These are phyloP conservation scores for Pseudofabraea citricarpa DNA, from an alignment of 2,329 filamentous ascomycete genomes.

Conservation along the genomic window DNA sequence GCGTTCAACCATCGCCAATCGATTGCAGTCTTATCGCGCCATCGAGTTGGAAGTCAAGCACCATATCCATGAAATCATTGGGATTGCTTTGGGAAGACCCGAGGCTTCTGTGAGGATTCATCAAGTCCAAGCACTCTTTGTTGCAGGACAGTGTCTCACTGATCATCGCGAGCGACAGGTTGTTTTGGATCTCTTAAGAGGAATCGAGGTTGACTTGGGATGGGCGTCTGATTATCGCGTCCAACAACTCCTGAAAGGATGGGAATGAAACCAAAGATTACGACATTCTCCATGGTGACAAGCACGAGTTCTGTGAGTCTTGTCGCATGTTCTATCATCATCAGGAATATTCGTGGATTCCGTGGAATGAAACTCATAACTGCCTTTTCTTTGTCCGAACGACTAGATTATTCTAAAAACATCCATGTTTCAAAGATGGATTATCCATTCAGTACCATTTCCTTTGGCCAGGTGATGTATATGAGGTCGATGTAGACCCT, in stretches of 20 bases:
- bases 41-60: conserved; percentile 48
- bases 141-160: conserved; percentile 56
- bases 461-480: not conserved
- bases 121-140: conserved; percentile 54
- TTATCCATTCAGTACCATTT: not conserved
- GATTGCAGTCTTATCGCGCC: conserved; percentile 51
- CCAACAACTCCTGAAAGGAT: conserved; percentile 45
- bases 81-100: conserved; percentile 51
- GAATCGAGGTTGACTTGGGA: conserved; percentile 57
- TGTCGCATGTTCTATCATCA: not conserved
- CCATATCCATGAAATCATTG: conserved; percentile 58
- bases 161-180: conserved; percentile 47
- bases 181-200: conserved; percentile 49
- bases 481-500: not conserved
- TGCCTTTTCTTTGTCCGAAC: conserved; percentile 3
- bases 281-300: too few species aligned
- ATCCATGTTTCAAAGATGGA: conserved; percentile 5
- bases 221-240: conserved; percentile 60
- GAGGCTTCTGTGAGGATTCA: conserved; percentile 53
- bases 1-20: conserved; percentile 45
- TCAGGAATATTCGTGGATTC: not conserved
- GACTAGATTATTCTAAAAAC: conserved; percentile 9
- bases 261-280: conserved; percentile 24
- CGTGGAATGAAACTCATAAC: not conserved
- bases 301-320: conserved; percentile 10